Evolutionary conservation across 352 stramenopile species (phyloP), one percentile per base, ranked within the genome.

Genomic region (Globisporangium solare): DNA sequence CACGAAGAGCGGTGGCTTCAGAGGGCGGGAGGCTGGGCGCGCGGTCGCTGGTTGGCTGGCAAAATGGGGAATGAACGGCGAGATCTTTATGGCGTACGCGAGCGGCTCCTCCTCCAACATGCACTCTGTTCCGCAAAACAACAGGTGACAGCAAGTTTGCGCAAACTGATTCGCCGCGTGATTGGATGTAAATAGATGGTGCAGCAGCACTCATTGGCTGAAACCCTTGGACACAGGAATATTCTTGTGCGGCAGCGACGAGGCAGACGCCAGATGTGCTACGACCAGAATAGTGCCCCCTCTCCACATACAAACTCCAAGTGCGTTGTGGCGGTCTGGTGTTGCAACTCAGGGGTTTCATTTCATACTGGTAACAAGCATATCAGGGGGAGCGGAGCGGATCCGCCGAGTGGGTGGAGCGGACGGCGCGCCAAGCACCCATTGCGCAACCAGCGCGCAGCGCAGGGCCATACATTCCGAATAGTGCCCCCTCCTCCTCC

Each of bases 11-110:
- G 21, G 40, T 47, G 13, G 27, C 12, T 20, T 24, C 40, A 41
- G 15, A n/a, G 24, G 43, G 32, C 11, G 13, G n/a, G n/a, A 24
- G 17, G 42, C 52, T 58, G 21, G 27, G 41, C 40, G 42, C 52
- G 49, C 11, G 53, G 53, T 35, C 42, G 43, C 42, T 51, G 52
- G 47, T 43, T 35, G 27, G 43, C 42, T 51, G 52, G 47, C 51
- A 55, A 56, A 55, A 56, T 49, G 52, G 42, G 31, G 59, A 65
- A 56, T 55, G 52, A 58, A 39, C 13, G 39, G 35, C 32, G 42
- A 47, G 47, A 55, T 54, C 47, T 41, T 40, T 39, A 22, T 35
- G 27, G 27, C 10, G 35, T 37, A 15, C 22, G 40, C 40, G 31
- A 49, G 41, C 20, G 39, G 14, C 39, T 43, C 13, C 39, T 43